phyloP scores from a whole-genome alignment of 352 stramenopile genomes.

The Phytophthora litchii region DNA sequence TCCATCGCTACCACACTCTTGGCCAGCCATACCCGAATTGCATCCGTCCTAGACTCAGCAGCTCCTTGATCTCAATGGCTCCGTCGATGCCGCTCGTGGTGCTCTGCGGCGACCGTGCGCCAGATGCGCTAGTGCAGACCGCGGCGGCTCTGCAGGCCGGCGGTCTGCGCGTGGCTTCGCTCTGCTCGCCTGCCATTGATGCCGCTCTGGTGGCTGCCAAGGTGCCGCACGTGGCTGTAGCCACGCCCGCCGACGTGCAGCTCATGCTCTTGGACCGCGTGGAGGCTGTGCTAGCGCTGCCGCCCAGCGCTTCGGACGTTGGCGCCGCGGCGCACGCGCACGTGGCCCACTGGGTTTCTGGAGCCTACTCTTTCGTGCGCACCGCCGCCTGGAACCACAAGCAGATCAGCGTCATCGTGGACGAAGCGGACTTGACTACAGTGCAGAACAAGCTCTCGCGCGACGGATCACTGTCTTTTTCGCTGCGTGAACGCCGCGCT shows the following conservation, averaged over 20 bases:
- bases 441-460: slow-evolving; percentile 66
- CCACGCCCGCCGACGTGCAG: slow-evolving; percentile 65
- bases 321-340: slow-evolving; percentile 43
- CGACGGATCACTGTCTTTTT: slow-evolving; percentile 70
- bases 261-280: slow-evolving; percentile 75
- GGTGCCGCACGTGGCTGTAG: slow-evolving; percentile 73
- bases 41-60: slow-evolving; percentile 7
- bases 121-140: slow-evolving; percentile 50
- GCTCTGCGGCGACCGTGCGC: slow-evolving; percentile 64
- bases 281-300: slow-evolving; percentile 67
- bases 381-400: slow-evolving; percentile 88
- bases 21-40: slow-evolving; percentile 34
- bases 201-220: slow-evolving; percentile 73
- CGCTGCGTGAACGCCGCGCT: slow-evolving; percentile 66
- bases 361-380: slow-evolving; percentile 81
- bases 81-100: slow-evolving; percentile 61
- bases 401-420: slow-evolving; percentile 82
- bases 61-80: slow-evolving; percentile 27
- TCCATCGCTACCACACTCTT: slow-evolving; percentile 9
- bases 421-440: slow-evolving; percentile 59
- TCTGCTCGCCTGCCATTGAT: slow-evolving; percentile 58
- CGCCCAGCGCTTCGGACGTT: slow-evolving; percentile 36
- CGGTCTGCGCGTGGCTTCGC: slow-evolving; percentile 66
- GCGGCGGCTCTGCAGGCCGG: slow-evolving; percentile 56
- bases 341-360: slow-evolving; percentile 72